Conservation (phyloP, 805 yeast species). For the Yamadazyma scolyti region DNA sequence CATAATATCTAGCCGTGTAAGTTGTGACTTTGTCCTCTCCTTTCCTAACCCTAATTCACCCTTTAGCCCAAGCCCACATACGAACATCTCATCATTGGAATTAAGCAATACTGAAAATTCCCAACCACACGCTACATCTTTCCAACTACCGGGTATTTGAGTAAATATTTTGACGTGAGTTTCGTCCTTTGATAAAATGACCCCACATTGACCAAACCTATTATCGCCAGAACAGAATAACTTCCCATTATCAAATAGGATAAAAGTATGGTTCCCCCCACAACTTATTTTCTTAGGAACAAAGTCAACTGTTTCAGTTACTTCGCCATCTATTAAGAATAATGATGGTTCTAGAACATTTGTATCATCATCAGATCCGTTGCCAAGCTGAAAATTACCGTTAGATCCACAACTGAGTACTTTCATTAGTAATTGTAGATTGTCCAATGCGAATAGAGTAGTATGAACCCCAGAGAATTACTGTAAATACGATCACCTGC, state of each 20-base stretch:
- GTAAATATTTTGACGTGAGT: slow-evolving; percentile 7
- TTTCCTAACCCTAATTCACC: slow-evolving; percentile 69
- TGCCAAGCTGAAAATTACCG: slow-evolving; percentile 74
- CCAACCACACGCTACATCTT: slow-evolving; percentile 72
- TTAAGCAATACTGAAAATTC: slow-evolving; percentile 59
- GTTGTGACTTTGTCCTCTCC: slow-evolving; percentile 5
- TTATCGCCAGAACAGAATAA: slow-evolving; percentile 62
- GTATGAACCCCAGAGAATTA: no score
- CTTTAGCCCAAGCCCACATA: slow-evolving; percentile 60
- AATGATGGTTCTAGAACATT: slow-evolving; percentile 13
- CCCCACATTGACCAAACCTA: slow-evolving; percentile 51
- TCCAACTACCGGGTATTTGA: slow-evolving; percentile 27
- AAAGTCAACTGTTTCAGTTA: slow-evolving; percentile 5
- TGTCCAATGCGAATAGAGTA: neutral
- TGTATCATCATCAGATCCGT: slow-evolving; percentile 46
- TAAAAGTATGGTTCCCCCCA: slow-evolving; percentile 85
- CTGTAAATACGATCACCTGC: no score
- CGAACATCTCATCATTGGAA: slow-evolving; percentile 35
- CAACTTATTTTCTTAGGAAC: slow-evolving; percentile 43
- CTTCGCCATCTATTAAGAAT: slow-evolving; percentile 10
- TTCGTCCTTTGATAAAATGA: slow-evolving; percentile 1
- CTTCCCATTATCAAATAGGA: slow-evolving; percentile 51
- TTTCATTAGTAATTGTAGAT: no score
- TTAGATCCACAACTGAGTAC: slow-evolving; percentile 77
- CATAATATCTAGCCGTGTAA: slow-evolving; percentile 9